phyloP scores from a whole-genome alignment of 176 grass and related monocot species.

The Bolboschoenus planiculmis region DNA sequence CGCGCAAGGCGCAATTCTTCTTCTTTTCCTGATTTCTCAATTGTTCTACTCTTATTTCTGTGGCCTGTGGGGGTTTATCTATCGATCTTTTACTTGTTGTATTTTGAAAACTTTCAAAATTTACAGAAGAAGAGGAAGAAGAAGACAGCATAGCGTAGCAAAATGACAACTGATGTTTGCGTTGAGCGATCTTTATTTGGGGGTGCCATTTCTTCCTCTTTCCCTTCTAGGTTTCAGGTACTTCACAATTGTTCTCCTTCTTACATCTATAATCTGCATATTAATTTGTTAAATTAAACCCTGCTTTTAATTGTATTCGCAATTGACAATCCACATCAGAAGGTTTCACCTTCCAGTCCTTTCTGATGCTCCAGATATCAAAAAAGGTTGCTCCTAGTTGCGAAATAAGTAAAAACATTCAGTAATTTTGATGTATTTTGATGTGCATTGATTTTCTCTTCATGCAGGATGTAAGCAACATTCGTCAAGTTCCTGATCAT shows the following conservation, averaged over 20 bases:
- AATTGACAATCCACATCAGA: not conserved
- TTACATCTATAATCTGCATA: not conserved
- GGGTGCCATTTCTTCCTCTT: slow-evolving; percentile 58
- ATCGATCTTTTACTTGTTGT: too few species aligned
- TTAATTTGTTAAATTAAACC: not conserved
- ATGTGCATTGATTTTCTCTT: not conserved
- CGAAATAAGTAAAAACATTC: not conserved
- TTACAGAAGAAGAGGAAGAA: too few species aligned
- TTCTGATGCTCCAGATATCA: too few species aligned
- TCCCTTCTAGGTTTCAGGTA: slow-evolving; percentile 75
- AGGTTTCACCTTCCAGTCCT: not conserved
- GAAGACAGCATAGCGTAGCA: too few species aligned
- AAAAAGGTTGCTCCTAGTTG: not conserved
- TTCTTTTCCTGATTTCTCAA: not conserved
- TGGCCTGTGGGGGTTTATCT: too few species aligned
- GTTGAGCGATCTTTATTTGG: slow-evolving; percentile 55
- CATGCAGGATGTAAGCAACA: slow-evolving; percentile 73
- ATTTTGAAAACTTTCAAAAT: too few species aligned
- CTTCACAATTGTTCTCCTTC: not conserved
- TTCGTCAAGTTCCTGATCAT: slow-evolving; percentile 73
- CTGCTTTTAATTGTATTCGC: not conserved
- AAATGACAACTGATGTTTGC: slow-evolving; percentile 58
- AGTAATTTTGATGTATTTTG: not conserved
- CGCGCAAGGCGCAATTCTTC: not conserved
- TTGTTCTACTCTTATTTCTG: too few species aligned